These are phyloP conservation scores for Logfia minima DNA, from an alignment of 129 eudicot genomes.

Conservation along the genomic window DNA sequence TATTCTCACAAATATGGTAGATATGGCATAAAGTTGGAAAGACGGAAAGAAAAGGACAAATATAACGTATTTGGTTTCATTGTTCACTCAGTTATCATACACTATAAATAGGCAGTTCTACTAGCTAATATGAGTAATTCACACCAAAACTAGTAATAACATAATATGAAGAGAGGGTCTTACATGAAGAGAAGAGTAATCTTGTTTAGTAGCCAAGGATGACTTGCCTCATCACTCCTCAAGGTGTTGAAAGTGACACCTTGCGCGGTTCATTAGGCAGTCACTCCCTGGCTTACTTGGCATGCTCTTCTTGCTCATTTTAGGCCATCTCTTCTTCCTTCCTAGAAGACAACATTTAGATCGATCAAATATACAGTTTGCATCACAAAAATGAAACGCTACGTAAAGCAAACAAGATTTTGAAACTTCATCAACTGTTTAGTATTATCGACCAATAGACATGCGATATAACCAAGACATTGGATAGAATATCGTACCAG, in stretches of 20 bases:
- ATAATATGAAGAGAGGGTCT: not conserved
- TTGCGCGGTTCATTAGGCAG: not conserved
- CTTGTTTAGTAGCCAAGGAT: conserved; percentile 65
- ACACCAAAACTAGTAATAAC: not conserved
- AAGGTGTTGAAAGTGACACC: not conserved
- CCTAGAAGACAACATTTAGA: too few species aligned
- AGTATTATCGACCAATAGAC: too few species aligned
- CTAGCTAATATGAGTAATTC: not conserved
- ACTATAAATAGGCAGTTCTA: not conserved
- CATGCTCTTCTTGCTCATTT: not conserved
- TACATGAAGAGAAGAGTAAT: too few species aligned
- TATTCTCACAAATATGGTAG: not conserved
- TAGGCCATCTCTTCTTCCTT: not conserved
- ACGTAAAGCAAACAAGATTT: too few species aligned
- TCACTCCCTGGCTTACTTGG: not conserved
- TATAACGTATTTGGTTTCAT: not conserved
- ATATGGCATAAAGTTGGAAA: not conserved
- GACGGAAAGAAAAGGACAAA: not conserved
- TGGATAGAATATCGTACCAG: too few species aligned
- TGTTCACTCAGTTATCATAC: not conserved
- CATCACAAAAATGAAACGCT: too few species aligned
- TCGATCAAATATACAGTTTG: too few species aligned
- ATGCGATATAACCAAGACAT: too few species aligned
- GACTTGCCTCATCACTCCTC: conserved; percentile 48
- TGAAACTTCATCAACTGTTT: too few species aligned